Base-by-base conservation (phyloP, 257 asterid genomes). In the Marsdenia floribunda region DNA sequence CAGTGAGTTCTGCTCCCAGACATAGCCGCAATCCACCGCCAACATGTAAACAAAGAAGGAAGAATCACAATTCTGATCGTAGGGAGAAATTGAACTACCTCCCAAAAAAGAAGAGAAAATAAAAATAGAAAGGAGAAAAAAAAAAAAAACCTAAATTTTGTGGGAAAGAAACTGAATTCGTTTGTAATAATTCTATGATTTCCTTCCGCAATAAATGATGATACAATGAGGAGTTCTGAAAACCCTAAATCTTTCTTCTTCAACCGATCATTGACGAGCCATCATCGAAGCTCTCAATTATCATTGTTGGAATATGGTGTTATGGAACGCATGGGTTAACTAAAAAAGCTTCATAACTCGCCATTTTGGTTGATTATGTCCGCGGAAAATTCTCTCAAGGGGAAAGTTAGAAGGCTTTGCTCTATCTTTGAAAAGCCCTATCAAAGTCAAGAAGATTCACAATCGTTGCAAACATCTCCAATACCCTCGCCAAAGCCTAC, bases 341-440 rank as follows among this genome's bases (percentile, higher is more conserved):
- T 89, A 64, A 90, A 88, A 86, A 83, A 80, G 73, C 74, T 86
- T 5, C 77, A 90, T 80, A 75, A 81, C 86, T 73, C 95, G 13
- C 81, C 95, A 35, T 82, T 85, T 16, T 89, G 83, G n/a, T 90
- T 93, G 3, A 72, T 85, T 82, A 87, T 85, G 59, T 81, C 93
- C 63, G 93, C 92, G 59, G 96, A 93, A 4, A 84, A 79, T 72
- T 89, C 97, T 0, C 68, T 93, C 40, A 91, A 83, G 75, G 96
- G 97, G 0, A 93, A 93, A 68, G 97, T 93, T 19, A 80, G 85
- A 72, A 88, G 84, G 72, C n/a, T 76, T 0, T 86, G 96, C 78
- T 90, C 95, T 7, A 70, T 93, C 68, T 93, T 93, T 69, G 98
- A 89, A 74, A 69, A 49, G 69, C 75, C 82, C 53, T 42, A 86